Evolutionary conservation across 495 filamentous ascomycete species (phyloP), one percentile per base, ranked within the genome.

Genomic region (Rhypophila decipiens): DNA sequence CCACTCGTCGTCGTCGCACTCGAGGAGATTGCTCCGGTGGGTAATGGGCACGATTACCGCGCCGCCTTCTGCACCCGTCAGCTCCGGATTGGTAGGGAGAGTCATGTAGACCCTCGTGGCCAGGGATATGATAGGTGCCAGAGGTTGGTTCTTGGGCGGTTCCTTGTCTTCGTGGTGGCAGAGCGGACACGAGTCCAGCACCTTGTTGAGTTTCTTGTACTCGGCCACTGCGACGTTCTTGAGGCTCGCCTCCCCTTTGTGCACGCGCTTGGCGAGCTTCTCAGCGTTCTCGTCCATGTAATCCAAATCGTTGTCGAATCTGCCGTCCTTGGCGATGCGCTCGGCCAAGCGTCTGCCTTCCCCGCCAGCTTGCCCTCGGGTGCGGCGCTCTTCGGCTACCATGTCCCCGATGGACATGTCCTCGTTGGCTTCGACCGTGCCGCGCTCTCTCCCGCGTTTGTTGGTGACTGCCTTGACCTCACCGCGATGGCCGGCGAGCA

Each of bases 1-100:
- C 93, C 94, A 98, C 64, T 98, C 93, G 58, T 97, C 94, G 60
- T 97, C 94, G 60, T 97, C 94, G 60, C 94, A 97, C 66, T 96
- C 93, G 19, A 98, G 73, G 11, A 97, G 79, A 61, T 97, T 98
- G 24, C 76, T 80, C 36, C 84, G 84, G 63, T 98, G 93, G 62
- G 87, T 83, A 40, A 94, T 86, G 19, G 93, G 93, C 9, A 91
- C 84, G 54, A 97, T 95, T 27, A 88, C 79, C 10, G 90, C 87
- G 27, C 89, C 84, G 23, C 88, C 86, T 29, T 84, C 77, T 36
- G 63, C 60, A 18, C 58, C 58, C 42, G 76, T 87, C 47, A 98
- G 73, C 54, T 98, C 94, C 1, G 93, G 93, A 55, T 89, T 78
- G 0, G 93, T 90, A 8, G 94, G 88, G 4, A 98, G 74, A 2